Base-by-base conservation (phyloP, 768 basidiomycete genomes). In the Coprinopsis cinerea region DNA sequence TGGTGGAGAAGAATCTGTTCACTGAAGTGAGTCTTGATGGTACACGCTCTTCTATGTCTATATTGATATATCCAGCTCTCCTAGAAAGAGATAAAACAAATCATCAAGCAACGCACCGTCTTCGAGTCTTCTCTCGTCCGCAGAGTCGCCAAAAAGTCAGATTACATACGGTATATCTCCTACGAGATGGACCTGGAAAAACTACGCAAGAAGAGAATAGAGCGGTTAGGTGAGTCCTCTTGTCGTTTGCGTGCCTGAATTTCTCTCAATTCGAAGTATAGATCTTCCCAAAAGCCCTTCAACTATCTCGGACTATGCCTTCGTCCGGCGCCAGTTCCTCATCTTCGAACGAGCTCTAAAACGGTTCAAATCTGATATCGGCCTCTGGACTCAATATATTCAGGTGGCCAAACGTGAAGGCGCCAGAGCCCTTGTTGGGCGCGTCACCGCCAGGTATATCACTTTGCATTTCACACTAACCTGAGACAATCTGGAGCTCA, bases 121-220 rank as follows among this genome's bases (percentile, higher is more conserved):
- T 91, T 89, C 61, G 93, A 97, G 70, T 84, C 79, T 0, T 78
- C 85, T 1, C 79, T 97, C 40, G 80, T 97, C 6, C 79, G 93
- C 34, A 79, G 90, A 44, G 77, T 89, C 28, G 83, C 91, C 3
- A 83, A 86, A 66, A 94, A 93, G 67, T 73, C 79, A 10, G 93
- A 97, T 67, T 96, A 83, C 67, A 67, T 95, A 62, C 84, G 89
- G 24, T 97, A 97, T 71, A 85, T 81, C n/a, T 77, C 86, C 3
- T 96, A 93, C 64, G 92, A 94, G 69, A 92, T 92, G 82, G 77
- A 77, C 10, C 75, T 96, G 39, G 93, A 96, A 64, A 78, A 82
- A 30, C 67, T 96, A 56, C 72, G 90, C 25, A 73, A 79, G 57
- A 91, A 92, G 61, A 75, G 92, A 47, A 74, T 77, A 24, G 77